Evolutionary conservation across 768 basidiomycete genomes (phyloP), one percentile per base, ranked within the genome.

Genomic region (Mycena polygramma): DNA sequence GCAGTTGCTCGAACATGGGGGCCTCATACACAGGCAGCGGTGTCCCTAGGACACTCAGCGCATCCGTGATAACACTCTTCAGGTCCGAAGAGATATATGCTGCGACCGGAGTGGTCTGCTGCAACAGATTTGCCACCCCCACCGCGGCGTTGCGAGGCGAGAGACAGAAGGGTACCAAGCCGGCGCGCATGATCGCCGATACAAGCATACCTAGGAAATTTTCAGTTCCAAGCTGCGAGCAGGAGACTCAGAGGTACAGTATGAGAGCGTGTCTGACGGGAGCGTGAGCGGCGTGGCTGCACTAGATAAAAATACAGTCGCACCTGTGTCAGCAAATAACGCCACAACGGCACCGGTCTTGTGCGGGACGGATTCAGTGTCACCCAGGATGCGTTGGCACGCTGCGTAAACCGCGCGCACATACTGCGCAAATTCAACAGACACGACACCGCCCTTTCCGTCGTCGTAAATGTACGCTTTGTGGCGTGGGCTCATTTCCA

Each of bases 81-180:
- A 43, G 20, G 20, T 63, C 60, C 2, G 45, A 7, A 22, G 64
- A 71, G 15, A 71, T 45, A 30, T 71, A 71, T 4, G 66, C 60
- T 10, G 41, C 64, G 4, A 39, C 65, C 4, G 64, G 4, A 2
- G 26, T 19, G 14, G 72, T 76, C 53, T 72, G 55, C 13, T 52
- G 24, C 3, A 82, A 59, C 3, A 83, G 72, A 57, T 82, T 77
- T 9, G 75, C 77, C 10, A 82, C 68, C 0, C 79, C 79, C 13
- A 73, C 54, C 0, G 76, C 71, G 1, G 83, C 80, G 70, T 83
- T 83, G 2, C 81, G 74, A 1, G 78, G 73, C 1, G 82, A 82
- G 58, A 84, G 76, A 2, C 81, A 80, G 71, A 84, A 84, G 0
- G 77, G 72, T 45, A 60, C 39, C 20, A 70, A 30, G n/a, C 73